These are phyloP conservation scores for Vaccinium vitisidaea DNA, from an alignment of 148 eudicot genomes.

Conservation along the genomic window DNA sequence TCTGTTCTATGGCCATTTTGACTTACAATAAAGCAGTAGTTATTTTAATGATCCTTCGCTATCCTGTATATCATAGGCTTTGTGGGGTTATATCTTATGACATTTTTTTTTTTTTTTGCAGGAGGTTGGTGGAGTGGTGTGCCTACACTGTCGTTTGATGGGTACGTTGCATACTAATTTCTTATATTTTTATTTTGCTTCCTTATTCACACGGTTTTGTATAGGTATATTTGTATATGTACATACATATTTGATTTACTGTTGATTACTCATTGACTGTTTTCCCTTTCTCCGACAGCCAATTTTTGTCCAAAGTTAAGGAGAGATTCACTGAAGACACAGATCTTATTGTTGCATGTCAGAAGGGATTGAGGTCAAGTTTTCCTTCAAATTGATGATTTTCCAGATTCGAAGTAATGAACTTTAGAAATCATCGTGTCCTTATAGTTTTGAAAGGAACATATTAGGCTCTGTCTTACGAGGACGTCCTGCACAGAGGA, in stretches of 20 bases:
- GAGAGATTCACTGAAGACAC: slow-evolving; percentile 73
- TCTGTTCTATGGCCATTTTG: background rate
- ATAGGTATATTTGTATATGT: background rate
- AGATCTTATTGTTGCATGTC: slow-evolving; percentile 94
- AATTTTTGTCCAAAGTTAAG: slow-evolving; percentile 53
- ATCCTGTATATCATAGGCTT: background rate
- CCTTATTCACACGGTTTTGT: background rate
- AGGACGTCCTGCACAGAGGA: background rate
- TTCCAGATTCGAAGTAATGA: background rate
- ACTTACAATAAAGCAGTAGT: background rate
- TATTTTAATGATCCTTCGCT: background rate
- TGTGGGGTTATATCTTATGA: background rate
- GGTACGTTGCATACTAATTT: slow-evolving; percentile 33
- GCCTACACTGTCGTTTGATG: slow-evolving; percentile 72
- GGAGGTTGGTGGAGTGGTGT: slow-evolving; percentile 99
- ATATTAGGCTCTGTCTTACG: background rate
- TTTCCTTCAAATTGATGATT: slow-evolving; percentile 16
- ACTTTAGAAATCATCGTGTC: background rate
- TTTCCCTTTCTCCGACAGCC: slow-evolving; percentile 36
- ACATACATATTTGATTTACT: background rate
- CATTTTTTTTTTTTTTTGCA: slow-evolving; percentile 27
- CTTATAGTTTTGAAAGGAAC: background rate
- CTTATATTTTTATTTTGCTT: background rate
- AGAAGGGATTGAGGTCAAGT: slow-evolving; percentile 87
- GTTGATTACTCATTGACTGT: slow-evolving; percentile 3